These are phyloP conservation scores for Kalmusia sp. DNA, from an alignment of 2,329 filamentous ascomycete genomes.

Conservation along the genomic window DNA sequence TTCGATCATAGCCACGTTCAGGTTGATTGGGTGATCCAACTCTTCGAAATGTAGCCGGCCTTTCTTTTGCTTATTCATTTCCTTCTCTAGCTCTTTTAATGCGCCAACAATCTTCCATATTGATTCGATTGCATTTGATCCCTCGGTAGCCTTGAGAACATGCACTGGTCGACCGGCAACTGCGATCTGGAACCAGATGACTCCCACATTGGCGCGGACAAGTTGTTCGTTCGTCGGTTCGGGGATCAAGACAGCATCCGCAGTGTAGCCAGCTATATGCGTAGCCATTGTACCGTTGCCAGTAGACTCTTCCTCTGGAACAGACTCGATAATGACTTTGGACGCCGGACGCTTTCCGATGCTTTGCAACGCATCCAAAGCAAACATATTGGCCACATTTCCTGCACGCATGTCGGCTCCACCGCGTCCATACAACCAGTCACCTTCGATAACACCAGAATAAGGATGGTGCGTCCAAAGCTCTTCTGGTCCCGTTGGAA, in stretches of 20 bases:
- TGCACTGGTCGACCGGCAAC: constrained; percentile 26
- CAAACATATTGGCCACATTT: constrained; percentile 24
- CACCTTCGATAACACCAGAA: constrained; percentile 24
- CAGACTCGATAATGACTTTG: constrained; percentile 26
- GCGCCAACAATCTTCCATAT: constrained; percentile 22
- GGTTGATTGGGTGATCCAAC: constrained; percentile 21
- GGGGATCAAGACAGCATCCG: constrained; percentile 24
- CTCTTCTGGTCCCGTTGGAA: constrained; percentile 24
- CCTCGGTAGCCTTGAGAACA: constrained; percentile 23
- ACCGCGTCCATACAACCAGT: constrained; percentile 28
- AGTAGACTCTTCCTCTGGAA: constrained; percentile 28
- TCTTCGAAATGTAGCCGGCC: constrained; percentile 23
- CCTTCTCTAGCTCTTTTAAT: constrained; percentile 24
- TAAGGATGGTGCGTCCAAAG: constrained; percentile 28
- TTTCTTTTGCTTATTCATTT: constrained; percentile 24
- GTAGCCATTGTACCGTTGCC: constrained; percentile 27
- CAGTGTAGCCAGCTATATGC: constrained; percentile 26
- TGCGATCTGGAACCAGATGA: constrained; percentile 29
- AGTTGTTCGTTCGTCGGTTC: constrained; percentile 27
- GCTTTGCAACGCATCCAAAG: constrained; percentile 24
- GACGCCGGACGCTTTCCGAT: constrained; percentile 28
- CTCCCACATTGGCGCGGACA: constrained; percentile 28
- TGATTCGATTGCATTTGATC: constrained; percentile 25
- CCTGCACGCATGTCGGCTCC: constrained; percentile 27
- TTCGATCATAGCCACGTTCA: constrained; percentile 28